phyloP scores from a whole-genome alignment of 345 rosid species.

The Melaleuca quinquenervia region DNA sequence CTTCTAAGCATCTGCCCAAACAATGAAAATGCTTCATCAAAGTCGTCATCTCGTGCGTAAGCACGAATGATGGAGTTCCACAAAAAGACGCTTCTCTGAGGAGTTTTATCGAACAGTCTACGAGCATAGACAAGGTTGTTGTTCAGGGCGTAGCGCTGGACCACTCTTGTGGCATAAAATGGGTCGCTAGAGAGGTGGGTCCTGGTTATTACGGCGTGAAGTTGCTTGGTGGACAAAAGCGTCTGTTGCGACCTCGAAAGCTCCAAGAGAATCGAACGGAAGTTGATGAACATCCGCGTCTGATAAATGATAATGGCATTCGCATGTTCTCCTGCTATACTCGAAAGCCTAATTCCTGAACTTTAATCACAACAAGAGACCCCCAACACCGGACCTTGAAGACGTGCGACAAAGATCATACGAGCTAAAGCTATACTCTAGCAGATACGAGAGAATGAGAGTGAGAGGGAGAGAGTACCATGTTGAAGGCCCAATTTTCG shows the following conservation, averaged over 20 bases:
- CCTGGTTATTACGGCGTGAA: conserved; percentile 53
- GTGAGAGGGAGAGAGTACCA: neutral
- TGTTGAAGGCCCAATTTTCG: neutral
- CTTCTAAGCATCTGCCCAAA: conserved; percentile 38
- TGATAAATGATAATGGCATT: neutral
- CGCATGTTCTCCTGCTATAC: neutral
- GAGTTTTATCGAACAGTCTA: conserved; percentile 62
- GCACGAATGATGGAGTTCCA: conserved; percentile 84
- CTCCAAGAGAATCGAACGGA: conserved; percentile 28
- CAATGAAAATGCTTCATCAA: conserved; percentile 18
- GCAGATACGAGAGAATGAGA: neutral
- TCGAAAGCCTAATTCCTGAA: neutral
- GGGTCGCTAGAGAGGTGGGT: conserved; percentile 44
- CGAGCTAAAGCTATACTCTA: neutral
- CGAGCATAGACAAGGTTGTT: conserved; percentile 42
- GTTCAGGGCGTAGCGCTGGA: conserved; percentile 38
- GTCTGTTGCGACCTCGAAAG: conserved; percentile 40
- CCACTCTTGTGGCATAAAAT: conserved; percentile 51
- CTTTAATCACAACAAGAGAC: neutral
- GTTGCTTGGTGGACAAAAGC: conserved; percentile 38
- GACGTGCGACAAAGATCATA: neutral
- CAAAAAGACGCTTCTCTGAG: conserved; percentile 61
- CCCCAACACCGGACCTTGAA: neutral
- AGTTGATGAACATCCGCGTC: conserved; percentile 13
- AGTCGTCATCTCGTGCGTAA: conserved; percentile 34